A percentile compares a stretch with the other conserved stretches of the same genome.
phyloP scores from a whole-genome alignment of 139 green algal species.

The Micractinium conductrix region DNA sequence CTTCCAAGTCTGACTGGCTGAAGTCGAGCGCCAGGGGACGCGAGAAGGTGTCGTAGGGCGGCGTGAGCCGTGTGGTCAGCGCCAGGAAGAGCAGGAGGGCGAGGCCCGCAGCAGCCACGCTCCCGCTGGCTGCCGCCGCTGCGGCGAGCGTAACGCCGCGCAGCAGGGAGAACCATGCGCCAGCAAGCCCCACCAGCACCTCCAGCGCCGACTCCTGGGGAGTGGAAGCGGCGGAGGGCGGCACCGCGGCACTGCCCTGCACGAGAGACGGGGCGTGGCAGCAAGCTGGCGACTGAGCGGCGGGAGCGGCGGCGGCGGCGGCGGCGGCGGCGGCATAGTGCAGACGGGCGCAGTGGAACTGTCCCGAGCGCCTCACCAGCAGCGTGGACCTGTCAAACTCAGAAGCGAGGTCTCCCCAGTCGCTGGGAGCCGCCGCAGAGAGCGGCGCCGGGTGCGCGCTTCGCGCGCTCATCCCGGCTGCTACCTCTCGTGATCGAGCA shows the following conservation, averaged over 20 bases:
- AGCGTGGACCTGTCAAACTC: neutral
- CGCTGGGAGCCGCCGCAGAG: neutral
- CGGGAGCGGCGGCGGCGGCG: neutral
- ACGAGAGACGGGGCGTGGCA: neutral
- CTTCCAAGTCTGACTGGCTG: constrained; percentile 15
- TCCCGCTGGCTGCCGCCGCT: neutral
- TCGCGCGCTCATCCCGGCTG: neutral
- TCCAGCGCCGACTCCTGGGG: neutral
- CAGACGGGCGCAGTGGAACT: too few species aligned
- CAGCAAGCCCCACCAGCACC: neutral
- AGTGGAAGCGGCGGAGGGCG: neutral
- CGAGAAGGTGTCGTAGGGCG: constrained; percentile 12
- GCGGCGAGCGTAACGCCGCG: constrained; percentile 19
- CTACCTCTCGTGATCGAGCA: neutral
- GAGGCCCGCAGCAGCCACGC: constrained; percentile 8
- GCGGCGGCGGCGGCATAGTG: neutral
- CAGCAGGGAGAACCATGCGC: neutral
- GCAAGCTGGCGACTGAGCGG: neutral
- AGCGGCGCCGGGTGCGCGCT: neutral
- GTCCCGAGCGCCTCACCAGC: neutral
- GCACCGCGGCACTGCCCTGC: constrained; percentile 5
- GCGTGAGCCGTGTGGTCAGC: constrained; percentile 21
- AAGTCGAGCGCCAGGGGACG: constrained; percentile 40
- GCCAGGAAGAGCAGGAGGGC: constrained; percentile 39
- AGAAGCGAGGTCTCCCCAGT: too few species aligned